Base-by-base conservation (phyloP, 345 rosid genomes). In the Citrus sinensis region DNA sequence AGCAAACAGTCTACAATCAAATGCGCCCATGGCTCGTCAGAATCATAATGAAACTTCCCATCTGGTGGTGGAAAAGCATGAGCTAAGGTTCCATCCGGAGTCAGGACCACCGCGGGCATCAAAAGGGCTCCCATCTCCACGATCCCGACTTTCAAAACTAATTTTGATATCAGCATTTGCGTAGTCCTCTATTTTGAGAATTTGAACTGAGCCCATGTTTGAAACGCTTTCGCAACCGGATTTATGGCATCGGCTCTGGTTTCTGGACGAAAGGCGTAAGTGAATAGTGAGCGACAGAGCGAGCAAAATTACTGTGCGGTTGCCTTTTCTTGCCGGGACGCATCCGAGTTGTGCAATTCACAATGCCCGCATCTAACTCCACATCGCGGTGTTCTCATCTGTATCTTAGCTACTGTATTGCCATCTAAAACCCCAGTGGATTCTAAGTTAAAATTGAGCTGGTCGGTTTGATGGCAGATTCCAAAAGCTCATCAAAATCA, bases 401-500 rank as follows among this genome's bases (percentile, higher is more conserved):
- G 8, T 7, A 37, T 7, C 10, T 25, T 14, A 0, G 78, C 63
- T 2, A 85, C 77, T 0, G 86, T 87, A 16, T 34, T 14, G 6
- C 69, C 22, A 9, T 86, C 91, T 3, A 82, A 60, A 3, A n/a
- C 34, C 0, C 87, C 88, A 1, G 87, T 78, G 37, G 72, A 7
- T 0, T 76, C 76, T 1, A 85, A 34, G 39, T 80, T 63, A 82
- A 55, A 83, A 60, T 82, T 81, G 9, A 54, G 61, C 37, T 84
- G 90, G 80, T 81, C 84, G 1, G 78, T 74, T 78, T 83, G 62
- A 88, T 10, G 29, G 87, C 87, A 0, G 74, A 62, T 74, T 86
- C 88, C 32, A 82, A 34, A 7, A 5, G 51, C 7, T 85, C 76
- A 34, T 83, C 86, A 22, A 9, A 40, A 40, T 40, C 46, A 2